These are phyloP conservation scores for Mycena rosella DNA, from an alignment of 768 basidiomycete genomes.

Conservation along the genomic window DNA sequence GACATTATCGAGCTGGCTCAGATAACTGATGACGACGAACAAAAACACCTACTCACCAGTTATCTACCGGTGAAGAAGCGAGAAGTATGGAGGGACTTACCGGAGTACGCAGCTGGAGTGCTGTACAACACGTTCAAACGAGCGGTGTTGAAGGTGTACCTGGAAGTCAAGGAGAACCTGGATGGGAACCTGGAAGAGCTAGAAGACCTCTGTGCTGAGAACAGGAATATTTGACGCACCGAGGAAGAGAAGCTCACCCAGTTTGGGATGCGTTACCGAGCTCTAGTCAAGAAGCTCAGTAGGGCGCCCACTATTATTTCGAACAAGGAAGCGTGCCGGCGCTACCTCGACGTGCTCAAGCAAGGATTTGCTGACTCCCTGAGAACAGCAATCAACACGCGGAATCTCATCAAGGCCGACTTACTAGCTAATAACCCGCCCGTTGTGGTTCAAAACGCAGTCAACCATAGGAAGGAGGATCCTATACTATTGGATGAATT, in stretches of 20 bases:
- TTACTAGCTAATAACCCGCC: neutral
- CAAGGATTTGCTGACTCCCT: conserved; percentile 18
- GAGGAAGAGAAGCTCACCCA: conserved; percentile 14
- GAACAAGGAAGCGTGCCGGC: conserved; percentile 22
- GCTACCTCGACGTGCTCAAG: conserved; percentile 21
- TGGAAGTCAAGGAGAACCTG: conserved; percentile 18
- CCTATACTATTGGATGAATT: conserved; percentile 26
- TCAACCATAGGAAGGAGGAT: conserved; percentile 17
- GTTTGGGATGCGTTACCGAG: conserved; percentile 14
- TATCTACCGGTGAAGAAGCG: conserved; percentile 22
- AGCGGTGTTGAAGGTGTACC: conserved; percentile 17
- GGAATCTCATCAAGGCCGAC: conserved; percentile 20
- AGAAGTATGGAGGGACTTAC: conserved; percentile 12
- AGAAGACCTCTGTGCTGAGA: conserved; percentile 12
- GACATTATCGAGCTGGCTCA: conserved; percentile 15
- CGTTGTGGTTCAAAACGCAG: conserved; percentile 1
- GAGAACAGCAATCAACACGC: conserved; percentile 16
- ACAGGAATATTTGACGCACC: conserved; percentile 10
- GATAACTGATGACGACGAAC: conserved; percentile 18
- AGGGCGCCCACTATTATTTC: conserved; percentile 12
- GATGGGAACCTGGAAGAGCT: conserved; percentile 21
- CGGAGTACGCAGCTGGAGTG: conserved; percentile 13
- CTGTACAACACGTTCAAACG: conserved; percentile 16
- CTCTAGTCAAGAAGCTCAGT: conserved; percentile 19
- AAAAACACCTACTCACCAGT: conserved; percentile 17